Evolutionary conservation across 306 rosid species (phyloP).

Genomic region (Cicer cuneatum): DNA sequence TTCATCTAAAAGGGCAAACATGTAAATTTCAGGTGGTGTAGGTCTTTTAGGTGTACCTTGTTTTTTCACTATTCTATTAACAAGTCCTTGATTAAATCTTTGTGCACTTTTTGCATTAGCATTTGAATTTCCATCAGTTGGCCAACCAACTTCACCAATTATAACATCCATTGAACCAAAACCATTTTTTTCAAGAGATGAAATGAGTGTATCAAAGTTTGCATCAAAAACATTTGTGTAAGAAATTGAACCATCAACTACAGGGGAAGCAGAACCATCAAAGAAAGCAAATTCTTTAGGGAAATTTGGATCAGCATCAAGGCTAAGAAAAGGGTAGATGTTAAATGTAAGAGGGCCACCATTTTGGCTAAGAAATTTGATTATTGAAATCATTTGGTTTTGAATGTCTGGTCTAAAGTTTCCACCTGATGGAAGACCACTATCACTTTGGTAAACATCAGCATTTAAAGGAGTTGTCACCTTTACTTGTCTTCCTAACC

Average conservation of each 20-base stretch:
- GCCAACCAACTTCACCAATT: slow-evolving; percentile 97
- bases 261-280: slow-evolving; percentile 71
- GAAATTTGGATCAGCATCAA: slow-evolving; percentile 87
- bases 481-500: slow-evolving; percentile 86
- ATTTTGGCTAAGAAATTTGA: slow-evolving; percentile 73
- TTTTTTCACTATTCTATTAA: slow-evolving; percentile 53
- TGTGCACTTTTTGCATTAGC: slow-evolving; percentile 66
- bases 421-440: slow-evolving; percentile 82
- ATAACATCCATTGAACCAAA: slow-evolving; percentile 74
- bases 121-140: slow-evolving; percentile 75
- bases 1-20: slow-evolving; percentile 79
- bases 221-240: slow-evolving; percentile 94
- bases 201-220: slow-evolving; percentile 83
- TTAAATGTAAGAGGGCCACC: slow-evolving; percentile 73
- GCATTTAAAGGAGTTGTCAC: slow-evolving; percentile 88
- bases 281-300: slow-evolving; percentile 92
- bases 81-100: slow-evolving; percentile 85
- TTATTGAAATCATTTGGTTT: slow-evolving; percentile 62
- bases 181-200: slow-evolving; percentile 85
- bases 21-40: slow-evolving; percentile 66
- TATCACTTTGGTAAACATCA: slow-evolving; percentile 80
- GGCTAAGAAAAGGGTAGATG: slow-evolving; percentile 96
- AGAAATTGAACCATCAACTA: slow-evolving; percentile 78
- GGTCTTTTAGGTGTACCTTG: slow-evolving; percentile 82
- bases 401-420: slow-evolving; percentile 78